Base-by-base conservation (phyloP, 495 filamentous ascomycete genomes). In the Penicillium malachiteum region DNA sequence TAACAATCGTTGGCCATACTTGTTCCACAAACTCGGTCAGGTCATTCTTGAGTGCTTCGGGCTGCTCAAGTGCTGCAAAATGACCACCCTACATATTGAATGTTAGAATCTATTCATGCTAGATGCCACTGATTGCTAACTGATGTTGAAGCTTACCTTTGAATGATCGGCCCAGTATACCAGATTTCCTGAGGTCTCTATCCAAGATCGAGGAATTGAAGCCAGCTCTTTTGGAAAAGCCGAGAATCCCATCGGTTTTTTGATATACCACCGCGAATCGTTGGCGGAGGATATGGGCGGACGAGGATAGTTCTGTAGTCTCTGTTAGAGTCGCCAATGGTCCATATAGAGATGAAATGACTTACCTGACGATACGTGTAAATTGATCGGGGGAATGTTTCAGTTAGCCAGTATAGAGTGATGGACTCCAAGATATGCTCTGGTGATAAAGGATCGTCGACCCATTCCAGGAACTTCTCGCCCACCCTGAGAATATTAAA, bases 401-500 rank as follows among this genome's bases (percentile, higher is more conserved):
- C 72, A 0, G 84, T 87, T 30, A 88, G 75, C 87, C 86, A 89
- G 66, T 86, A 90, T 16, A 88, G 64, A 2, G 76, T 81, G 17
- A 87, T 72, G 2, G 73, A 66, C 31, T 80, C 76, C 4, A 88
- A 73, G 33, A 90, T 86, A 6, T 68, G 75, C 16, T 86, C 71
- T 3, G 80, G 50, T 6, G 74, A 45, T 1, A 84, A 75, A 6
- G 78, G 67, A 1, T 71, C 67, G 53, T 88, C 85, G 5, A 74
- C 71, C 87, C 86, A 89, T 41, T 81, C 78, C 16, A 87, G 56
- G 59, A 83, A 82, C 60, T 90, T 89, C 66, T 89, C 87, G 17
- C 83, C 86, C 47, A 87, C 69, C 83, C 81, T 84, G 47, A 26
- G 21, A 26, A 26, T 26, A 4, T 26, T 5, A 10, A 12, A 18